Evolutionary conservation across 352 stramenopile species (phyloP).

Genomic region (Globisporangium takayamanum): DNA sequence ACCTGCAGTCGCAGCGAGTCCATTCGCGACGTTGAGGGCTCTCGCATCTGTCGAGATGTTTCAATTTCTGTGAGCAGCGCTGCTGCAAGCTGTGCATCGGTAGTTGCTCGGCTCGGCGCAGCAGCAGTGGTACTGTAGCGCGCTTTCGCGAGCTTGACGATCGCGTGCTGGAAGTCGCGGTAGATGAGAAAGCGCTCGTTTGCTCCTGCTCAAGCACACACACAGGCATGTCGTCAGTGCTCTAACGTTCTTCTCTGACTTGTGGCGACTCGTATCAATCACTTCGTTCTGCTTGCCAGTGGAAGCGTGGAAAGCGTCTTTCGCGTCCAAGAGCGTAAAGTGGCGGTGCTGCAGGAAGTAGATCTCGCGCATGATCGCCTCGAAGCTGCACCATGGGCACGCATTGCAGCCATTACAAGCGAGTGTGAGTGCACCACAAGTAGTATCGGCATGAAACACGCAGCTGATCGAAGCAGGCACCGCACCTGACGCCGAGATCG

Average conservation of each 20-base stretch:
- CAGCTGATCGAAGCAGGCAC: background rate
- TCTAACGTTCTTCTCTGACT: too few relatives aligned
- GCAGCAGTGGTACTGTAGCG: too few relatives aligned
- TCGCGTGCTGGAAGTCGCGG: conserved; percentile 51
- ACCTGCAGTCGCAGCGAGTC: conserved; percentile 48
- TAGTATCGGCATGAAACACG: background rate
- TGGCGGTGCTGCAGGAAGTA: conserved; percentile 61
- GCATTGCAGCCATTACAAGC: background rate
- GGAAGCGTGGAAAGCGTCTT: conserved; percentile 54
- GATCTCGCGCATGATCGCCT: conserved; percentile 30
- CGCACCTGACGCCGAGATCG: conserved; percentile 44
- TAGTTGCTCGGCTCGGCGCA: background rate
- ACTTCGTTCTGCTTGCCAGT: conserved; percentile 17
- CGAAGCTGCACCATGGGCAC: conserved; percentile 17
- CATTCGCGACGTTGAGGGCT: conserved; percentile 11
- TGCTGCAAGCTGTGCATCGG: conserved; percentile 23
- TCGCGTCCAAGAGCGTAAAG: conserved; percentile 64
- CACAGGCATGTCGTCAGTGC: background rate
- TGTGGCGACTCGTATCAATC: background rate
- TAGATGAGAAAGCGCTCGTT: conserved; percentile 45
- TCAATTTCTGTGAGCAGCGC: conserved; percentile 31
- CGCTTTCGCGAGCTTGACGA: conserved; percentile 29
- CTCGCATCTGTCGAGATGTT: background rate
- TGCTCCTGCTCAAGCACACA: conserved; percentile 14
- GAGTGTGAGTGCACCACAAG: background rate